Base-by-base conservation (phyloP, 148 eudicot species). In the Diospyros lotus region DNA sequence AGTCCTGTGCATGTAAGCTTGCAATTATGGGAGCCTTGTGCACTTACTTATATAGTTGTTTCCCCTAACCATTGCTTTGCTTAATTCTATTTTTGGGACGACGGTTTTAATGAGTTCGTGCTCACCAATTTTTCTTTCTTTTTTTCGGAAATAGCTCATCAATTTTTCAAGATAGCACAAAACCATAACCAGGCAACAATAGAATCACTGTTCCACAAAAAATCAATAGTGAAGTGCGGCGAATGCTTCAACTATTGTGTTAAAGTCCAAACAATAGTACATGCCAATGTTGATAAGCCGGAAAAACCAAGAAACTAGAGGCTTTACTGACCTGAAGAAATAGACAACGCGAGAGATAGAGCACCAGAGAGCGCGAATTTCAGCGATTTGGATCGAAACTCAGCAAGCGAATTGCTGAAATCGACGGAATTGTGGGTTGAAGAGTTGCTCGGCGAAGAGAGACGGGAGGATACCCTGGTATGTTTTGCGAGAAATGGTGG, bases 281-380 rank as follows among this genome's bases (percentile, higher is more conserved):
- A 9, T 14, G 18, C 42, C 14, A 71, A 5, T n/a, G 44, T 39
- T 14, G 45, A 54, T 15, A 8, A 28, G 18, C 60, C 17, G 46
- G 44, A 42, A 69, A 2, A 9, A 44, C 28, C 18, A 11, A 39
- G 38, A 5, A 66, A 48, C 5, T n/a, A 56, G 11, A 66, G 61
- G 40, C 1, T 14, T 28, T 2, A 70, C 54, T 52, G 41, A 87
- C 96, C 96, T 58, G 88, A 71, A 72, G 86, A 77, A 28, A 28
- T 28, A 69, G 93, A 84, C 28, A 93, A 55, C 2, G 93, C 77
- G 52, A 93, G 81, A 72, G 96, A 82, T 4, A 93, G 87, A 75
- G 93, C 69, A 40, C 84, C 80, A 12, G 98, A 89, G 63, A 93
- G 91, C 58, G 89, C 87, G 52, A 87, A 64, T 76, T 82, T 93